Evolutionary conservation across 371 early-diverging fungal genomes (phyloP).

Genomic region (Fennellomyces sp.): DNA sequence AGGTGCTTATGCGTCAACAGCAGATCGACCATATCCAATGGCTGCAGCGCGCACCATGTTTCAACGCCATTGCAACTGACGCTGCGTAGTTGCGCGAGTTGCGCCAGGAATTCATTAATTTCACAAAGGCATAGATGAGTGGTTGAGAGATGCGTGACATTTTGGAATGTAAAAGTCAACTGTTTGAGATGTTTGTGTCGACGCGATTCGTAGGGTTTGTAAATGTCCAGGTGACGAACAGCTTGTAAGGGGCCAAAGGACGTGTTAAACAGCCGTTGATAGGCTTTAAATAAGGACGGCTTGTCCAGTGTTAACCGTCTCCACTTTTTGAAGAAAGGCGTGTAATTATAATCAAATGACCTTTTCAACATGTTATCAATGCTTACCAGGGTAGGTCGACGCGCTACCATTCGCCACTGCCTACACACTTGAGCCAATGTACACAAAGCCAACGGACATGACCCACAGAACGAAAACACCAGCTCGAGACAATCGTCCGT

Average conservation of each 20-base stretch:
- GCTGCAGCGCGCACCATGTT: not conserved
- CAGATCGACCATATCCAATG: not conserved
- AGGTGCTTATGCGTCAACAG: not conserved
- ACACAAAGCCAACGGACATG: conserved; percentile 8
- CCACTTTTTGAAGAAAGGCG: conserved; percentile 10
- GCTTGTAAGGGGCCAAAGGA: not conserved
- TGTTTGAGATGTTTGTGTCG: too few relatives aligned
- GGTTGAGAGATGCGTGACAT: too few relatives aligned
- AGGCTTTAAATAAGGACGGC: not conserved
- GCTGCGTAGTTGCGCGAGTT: not conserved
- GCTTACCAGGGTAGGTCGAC: conserved; percentile 13
- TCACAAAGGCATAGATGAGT: not conserved
- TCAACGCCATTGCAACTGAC: not conserved
- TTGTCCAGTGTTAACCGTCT: conserved; percentile 9
- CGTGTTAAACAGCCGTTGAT: not conserved
- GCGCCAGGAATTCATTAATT: not conserved
- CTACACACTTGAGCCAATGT: conserved; percentile 11
- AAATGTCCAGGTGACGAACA: not conserved
- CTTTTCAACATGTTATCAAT: not conserved
- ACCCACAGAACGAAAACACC: conserved; percentile 6
- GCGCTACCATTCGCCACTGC: conserved; percentile 10
- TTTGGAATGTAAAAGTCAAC: too few relatives aligned
- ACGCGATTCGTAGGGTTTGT: not conserved
- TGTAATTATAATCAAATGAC: not conserved
- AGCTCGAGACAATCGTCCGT: conserved; percentile 12